Evolutionary conservation across 2,329 filamentous ascomycete genomes (phyloP).

Genomic region (Aspergillus bombycis): DNA sequence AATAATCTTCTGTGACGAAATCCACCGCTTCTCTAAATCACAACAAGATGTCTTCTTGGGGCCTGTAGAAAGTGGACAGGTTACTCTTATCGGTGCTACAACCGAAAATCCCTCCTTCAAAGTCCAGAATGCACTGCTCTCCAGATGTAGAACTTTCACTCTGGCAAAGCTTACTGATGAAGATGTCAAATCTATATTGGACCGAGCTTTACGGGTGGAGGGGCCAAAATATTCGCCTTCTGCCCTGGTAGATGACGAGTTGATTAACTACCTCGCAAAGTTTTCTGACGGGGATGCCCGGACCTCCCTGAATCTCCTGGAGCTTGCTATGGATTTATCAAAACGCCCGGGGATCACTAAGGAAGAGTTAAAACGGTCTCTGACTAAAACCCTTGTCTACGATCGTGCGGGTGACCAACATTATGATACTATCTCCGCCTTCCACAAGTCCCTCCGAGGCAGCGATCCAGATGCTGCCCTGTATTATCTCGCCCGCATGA

Average conservation of each 20-base stretch:
- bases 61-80: conserved; percentile 85
- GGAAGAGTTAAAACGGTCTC: conserved; percentile 74
- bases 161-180: conserved; percentile 73
- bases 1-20: conserved; percentile 97
- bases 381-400: conserved; percentile 93
- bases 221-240: conserved; percentile 52
- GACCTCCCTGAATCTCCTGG: conserved; percentile 88
- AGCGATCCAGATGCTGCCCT: conserved; percentile 83
- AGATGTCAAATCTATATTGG: conserved; percentile 73
- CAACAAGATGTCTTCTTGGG: conserved; percentile 95
- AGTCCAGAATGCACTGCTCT: conserved; percentile 82
- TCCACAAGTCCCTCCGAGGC: conserved; percentile 93
- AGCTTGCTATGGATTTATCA: conserved; percentile 81
- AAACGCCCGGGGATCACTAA: conserved; percentile 67
- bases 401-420: conserved; percentile 94
- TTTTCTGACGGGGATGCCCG: conserved; percentile 93
- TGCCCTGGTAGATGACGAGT: conserved; percentile 70
- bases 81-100: conserved; percentile 91
- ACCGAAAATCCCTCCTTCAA: conserved; percentile 98
- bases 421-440: conserved; percentile 95
- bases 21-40: conserved; percentile 85
- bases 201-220: conserved; percentile 72
- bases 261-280: conserved; percentile 78
- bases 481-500: conserved; percentile 95
- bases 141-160: conserved; percentile 88